Conservation (phyloP, 2,329 filamentous ascomycete species). For the Exophiala viscosa region DNA sequence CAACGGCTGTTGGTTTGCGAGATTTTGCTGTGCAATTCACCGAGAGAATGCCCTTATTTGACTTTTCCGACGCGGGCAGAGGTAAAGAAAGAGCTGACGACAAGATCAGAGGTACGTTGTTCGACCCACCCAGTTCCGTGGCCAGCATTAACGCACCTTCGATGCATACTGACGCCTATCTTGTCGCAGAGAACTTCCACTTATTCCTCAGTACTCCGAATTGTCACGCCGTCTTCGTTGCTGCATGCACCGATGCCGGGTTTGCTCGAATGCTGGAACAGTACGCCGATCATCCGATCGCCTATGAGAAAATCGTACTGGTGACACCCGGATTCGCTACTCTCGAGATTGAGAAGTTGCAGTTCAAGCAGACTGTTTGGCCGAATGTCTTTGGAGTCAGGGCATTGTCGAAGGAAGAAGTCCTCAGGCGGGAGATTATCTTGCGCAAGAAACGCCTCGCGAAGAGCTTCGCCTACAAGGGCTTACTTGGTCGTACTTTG, state of each 20-base stretch:
- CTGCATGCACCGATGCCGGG: slow-evolving; percentile 25
- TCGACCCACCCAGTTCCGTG: background rate
- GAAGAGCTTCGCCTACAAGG: background rate
- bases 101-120: slow-evolving; percentile 25
- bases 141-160: too few species aligned
- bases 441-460: slow-evolving; percentile 1
- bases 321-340: slow-evolving; percentile 21
- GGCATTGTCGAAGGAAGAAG: background rate
- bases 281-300: slow-evolving; percentile 19
- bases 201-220: slow-evolving; percentile 25
- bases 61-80: slow-evolving; percentile 25
- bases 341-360: slow-evolving; percentile 17
- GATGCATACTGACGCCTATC: background rate
- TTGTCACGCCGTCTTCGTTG: slow-evolving; percentile 25
- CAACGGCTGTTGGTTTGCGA: background rate
- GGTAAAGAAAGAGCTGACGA: slow-evolving; percentile 28
- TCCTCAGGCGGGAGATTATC: slow-evolving; percentile 1
- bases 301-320: slow-evolving; percentile 23
- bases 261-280: slow-evolving; percentile 27
- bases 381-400: slow-evolving; percentile 10
- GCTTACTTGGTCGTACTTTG: background rate
- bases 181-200: slow-evolving; percentile 24
- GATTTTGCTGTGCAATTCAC: slow-evolving; percentile 24
- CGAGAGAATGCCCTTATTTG: slow-evolving; percentile 25
- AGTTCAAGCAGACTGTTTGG: slow-evolving; percentile 9